Percentiles rank a stretch among this genome's conserved stretches.
These are phyloP conservation scores for Flaveria bidentis DNA, from an alignment of 129 eudicot genomes.

Conservation along the genomic window DNA sequence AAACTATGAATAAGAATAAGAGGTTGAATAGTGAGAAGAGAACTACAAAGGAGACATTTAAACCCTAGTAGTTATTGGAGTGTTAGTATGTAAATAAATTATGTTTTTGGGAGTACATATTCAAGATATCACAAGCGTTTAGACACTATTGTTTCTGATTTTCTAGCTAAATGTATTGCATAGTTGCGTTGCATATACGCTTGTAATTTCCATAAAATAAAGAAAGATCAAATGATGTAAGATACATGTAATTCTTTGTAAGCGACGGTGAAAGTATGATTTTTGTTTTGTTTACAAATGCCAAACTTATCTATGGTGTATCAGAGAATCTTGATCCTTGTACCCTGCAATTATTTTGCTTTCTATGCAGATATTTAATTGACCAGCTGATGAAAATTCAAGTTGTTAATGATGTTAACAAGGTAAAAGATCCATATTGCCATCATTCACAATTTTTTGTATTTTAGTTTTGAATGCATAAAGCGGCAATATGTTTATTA, in stretches of 20 bases:
- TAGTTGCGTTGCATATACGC: neutral
- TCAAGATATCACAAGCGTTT: neutral
- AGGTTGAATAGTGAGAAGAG: conserved; percentile 4
- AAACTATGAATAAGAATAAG: conserved; percentile 3
- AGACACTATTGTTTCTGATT: neutral
- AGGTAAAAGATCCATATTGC: conserved; percentile 47
- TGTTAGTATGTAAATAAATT: neutral
- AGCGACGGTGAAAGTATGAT: conserved; percentile 4
- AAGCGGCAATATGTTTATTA: conserved; percentile 7
- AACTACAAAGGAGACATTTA: neutral
- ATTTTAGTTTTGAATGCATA: neutral
- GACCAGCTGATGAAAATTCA: conserved; percentile 88
- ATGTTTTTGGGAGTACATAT: neutral
- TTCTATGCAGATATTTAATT: conserved; percentile 59
- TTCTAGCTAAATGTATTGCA: neutral
- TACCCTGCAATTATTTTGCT: conserved; percentile 19
- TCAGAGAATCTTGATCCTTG: neutral
- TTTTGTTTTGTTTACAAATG: neutral
- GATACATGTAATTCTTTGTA: neutral
- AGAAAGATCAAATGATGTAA: neutral
- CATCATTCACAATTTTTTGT: neutral
- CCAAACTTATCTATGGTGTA: neutral
- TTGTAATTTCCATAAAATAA: conserved; percentile 1
- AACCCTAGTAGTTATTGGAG: conserved; percentile 6
- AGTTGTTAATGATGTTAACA: conserved; percentile 83